phyloP scores from a whole-genome alignment of 2,329 filamentous ascomycete genomes.

The Acarospora socialis region DNA sequence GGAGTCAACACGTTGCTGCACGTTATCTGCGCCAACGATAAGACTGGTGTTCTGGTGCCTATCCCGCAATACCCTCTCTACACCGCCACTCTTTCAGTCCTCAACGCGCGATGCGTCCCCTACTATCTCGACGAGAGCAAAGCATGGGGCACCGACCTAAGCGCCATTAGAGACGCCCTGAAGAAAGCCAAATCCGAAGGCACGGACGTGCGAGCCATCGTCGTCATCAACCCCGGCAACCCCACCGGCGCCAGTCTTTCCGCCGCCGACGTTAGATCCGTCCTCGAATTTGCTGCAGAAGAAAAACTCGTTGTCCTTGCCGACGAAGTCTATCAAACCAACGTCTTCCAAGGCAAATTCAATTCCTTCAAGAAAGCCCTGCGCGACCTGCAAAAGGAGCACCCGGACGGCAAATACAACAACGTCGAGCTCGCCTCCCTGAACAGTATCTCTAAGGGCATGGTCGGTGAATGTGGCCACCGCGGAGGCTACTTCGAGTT shows the following conservation, averaged over 20 bases:
- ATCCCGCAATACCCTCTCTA: constrained; percentile 98
- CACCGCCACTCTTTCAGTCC: constrained; percentile 75
- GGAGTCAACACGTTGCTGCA: constrained; percentile 90
- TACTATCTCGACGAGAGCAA: constrained; percentile 84
- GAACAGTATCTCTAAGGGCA: constrained; percentile 92
- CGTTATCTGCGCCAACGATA: constrained; percentile 64
- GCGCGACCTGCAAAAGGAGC: constrained; percentile 58
- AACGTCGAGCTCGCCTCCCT: constrained; percentile 77
- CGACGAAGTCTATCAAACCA: constrained; percentile 98
- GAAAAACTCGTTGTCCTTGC: constrained; percentile 82
- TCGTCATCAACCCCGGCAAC: constrained; percentile 97
- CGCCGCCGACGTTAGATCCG: constrained; percentile 61
- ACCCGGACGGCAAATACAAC: constrained; percentile 55
- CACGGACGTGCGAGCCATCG: constrained; percentile 79
- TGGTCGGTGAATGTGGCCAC: constrained; percentile 97
- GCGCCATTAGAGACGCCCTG: constrained; percentile 60
- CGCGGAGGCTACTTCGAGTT: constrained; percentile 97
- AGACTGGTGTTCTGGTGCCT: constrained; percentile 76
- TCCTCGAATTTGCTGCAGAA: constrained; percentile 76
- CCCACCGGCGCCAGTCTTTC: constrained; percentile 81
- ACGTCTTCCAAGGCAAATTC: constrained; percentile 90
- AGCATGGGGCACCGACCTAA: constrained; percentile 76
- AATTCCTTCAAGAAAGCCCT: constrained; percentile 88
- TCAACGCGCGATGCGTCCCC: constrained; percentile 76
- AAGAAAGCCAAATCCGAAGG: constrained; percentile 61